Conservation (phyloP, 768 basidiomycete species). For the Podaxis sp. region DNA sequence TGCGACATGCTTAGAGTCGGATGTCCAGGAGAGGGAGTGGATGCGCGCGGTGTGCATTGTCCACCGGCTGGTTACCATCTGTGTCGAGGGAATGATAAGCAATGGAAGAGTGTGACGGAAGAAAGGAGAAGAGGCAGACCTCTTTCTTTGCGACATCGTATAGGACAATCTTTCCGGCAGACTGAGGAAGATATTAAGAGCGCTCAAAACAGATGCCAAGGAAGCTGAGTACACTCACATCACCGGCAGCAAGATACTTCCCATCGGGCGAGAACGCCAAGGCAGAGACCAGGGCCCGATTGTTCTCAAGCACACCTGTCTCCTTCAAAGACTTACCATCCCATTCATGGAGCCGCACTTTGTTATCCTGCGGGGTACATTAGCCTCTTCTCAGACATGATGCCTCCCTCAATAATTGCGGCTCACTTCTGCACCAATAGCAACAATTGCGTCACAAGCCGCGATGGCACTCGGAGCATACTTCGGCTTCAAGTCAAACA, state of each 20-base stretch:
- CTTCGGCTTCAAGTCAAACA: constrained; percentile 53
- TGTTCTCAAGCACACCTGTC: constrained; percentile 57
- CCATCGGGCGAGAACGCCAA: constrained; percentile 83
- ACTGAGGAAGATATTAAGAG: constrained; percentile 39
- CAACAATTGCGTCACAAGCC: constrained; percentile 50
- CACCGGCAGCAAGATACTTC: constrained; percentile 73
- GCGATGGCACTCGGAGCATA: constrained; percentile 60
- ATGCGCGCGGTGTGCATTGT: constrained; percentile 83
- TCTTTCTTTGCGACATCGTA: constrained; percentile 69
- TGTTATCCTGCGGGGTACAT: constrained; percentile 55
- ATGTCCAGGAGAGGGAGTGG: constrained; percentile 73
- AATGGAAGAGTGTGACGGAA: background rate
- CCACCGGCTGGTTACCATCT: constrained; percentile 80
- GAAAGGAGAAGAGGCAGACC: constrained; percentile 34
- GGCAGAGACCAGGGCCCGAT: constrained; percentile 68
- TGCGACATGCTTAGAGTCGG: constrained; percentile 73
- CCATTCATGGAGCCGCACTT: constrained; percentile 74
- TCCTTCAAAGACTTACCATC: constrained; percentile 63
- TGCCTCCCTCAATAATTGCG: background rate
- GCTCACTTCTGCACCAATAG: constrained; percentile 75
- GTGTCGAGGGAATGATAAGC: constrained; percentile 2
- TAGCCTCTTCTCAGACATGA: background rate
- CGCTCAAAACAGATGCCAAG: constrained; percentile 5
- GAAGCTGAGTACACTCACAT: constrained; percentile 53
- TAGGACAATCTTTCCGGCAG: constrained; percentile 77